Evolutionary conservation across 2,329 filamentous ascomycete genomes (phyloP).

Genomic region (Verticillium albo-atrum): DNA sequence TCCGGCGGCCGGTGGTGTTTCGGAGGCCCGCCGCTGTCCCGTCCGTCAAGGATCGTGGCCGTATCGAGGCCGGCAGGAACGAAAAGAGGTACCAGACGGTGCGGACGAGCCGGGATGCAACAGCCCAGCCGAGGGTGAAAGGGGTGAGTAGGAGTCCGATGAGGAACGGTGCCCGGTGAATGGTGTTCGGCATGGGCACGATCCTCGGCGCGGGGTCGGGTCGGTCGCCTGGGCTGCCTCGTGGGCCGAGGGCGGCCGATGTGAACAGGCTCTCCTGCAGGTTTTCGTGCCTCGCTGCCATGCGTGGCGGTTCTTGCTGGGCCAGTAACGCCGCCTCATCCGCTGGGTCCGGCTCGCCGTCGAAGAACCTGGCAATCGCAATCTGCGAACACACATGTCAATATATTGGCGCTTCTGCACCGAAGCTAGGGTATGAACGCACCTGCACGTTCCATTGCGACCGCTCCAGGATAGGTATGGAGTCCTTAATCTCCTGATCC

Average conservation of each 20-base stretch:
- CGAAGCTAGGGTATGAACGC: conserved; percentile 7
- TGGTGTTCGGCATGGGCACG: conserved; percentile 68
- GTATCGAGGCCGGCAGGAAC: conserved; percentile 67
- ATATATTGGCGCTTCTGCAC: not conserved
- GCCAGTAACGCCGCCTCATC: conserved; percentile 74
- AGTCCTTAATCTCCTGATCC: conserved; percentile 71
- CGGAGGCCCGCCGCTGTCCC: conserved; percentile 46
- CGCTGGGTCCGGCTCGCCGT: conserved; percentile 82
- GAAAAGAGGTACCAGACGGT: conserved; percentile 75
- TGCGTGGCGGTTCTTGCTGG: conserved; percentile 55
- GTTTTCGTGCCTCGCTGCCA: conserved; percentile 66
- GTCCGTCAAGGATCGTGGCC: conserved; percentile 50
- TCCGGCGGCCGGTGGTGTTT: conserved; percentile 65
- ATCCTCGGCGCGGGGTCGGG: conserved; percentile 76
- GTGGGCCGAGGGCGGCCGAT: conserved; percentile 15
- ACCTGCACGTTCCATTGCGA: conserved; percentile 97
- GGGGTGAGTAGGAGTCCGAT: conserved; percentile 77
- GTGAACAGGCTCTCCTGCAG: conserved; percentile 57
- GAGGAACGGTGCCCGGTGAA: conserved; percentile 68
- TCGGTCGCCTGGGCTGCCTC: conserved; percentile 20
- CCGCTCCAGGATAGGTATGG: conserved; percentile 72
- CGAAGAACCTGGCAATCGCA: conserved; percentile 95
- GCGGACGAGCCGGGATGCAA: conserved; percentile 65
- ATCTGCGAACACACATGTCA: conserved; percentile 51
- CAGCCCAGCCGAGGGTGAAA: conserved; percentile 70